These are phyloP conservation scores for Penicillium sp. DNA, from an alignment of 2,329 filamentous ascomycete genomes.

Conservation along the genomic window DNA sequence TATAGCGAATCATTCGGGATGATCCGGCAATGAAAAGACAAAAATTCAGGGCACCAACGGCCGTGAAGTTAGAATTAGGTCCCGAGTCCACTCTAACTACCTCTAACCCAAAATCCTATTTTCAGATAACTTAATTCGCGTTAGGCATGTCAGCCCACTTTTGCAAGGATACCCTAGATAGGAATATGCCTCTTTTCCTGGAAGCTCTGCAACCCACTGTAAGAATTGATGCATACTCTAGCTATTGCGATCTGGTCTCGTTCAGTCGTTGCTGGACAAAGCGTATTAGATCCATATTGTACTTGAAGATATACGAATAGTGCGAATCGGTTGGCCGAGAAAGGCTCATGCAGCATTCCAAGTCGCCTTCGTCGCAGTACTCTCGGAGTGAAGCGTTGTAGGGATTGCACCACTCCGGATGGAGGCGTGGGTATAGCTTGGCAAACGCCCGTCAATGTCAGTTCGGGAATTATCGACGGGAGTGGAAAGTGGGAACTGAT, in stretches of 20 bases:
- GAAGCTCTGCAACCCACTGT: neutral
- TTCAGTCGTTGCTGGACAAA: conserved; percentile 12
- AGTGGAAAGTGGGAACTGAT: neutral
- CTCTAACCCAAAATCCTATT: neutral
- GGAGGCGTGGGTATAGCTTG: conserved; percentile 16
- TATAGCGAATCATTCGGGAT: neutral
- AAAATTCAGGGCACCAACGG: neutral
- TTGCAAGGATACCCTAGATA: neutral
- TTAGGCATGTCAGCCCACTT: neutral
- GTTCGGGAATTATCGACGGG: neutral
- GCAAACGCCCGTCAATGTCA: neutral
- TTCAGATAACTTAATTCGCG: too few species aligned
- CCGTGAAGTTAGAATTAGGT: neutral
- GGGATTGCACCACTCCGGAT: conserved; percentile 14
- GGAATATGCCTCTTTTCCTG: neutral
- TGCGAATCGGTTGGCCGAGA: conserved; percentile 2
- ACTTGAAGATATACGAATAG: conserved; percentile 12
- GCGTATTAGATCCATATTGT: conserved; percentile 14
- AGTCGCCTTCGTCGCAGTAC: conserved; percentile 14
- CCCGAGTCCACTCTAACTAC: neutral
- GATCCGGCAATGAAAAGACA: neutral
- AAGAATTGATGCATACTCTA: neutral
- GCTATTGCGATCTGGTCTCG: neutral
- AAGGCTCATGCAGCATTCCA: conserved; percentile 7
- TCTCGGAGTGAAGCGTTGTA: conserved; percentile 5